phyloP scores from a whole-genome alignment of 768 basidiomycete genomes.

The Mycena alexandri region DNA sequence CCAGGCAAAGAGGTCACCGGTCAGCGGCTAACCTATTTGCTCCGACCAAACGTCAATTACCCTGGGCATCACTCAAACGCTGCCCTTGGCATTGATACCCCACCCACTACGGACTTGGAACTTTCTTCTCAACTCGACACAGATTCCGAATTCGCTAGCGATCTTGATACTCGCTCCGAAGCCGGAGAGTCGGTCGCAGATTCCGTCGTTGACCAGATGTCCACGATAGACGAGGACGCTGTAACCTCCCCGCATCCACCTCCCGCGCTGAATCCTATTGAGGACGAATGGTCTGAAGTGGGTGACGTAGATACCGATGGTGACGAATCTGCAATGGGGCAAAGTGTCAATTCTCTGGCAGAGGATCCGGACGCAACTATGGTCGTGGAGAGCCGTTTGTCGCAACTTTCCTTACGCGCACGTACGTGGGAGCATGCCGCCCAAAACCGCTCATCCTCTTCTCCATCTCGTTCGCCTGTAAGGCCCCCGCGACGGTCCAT shows the following conservation, averaged over 20 bases:
- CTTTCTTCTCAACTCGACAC: slow-evolving; percentile 64
- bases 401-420: slow-evolving; percentile 40
- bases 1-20: slow-evolving; percentile 67
- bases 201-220: slow-evolving; percentile 42
- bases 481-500: slow-evolving; percentile 44
- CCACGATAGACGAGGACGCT: slow-evolving; percentile 38
- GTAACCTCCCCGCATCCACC: slow-evolving; percentile 44
- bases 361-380: slow-evolving; percentile 46
- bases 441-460: slow-evolving; percentile 59
- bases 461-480: slow-evolving; percentile 68
- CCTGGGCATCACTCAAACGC: slow-evolving; percentile 60
- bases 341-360: slow-evolving; percentile 49
- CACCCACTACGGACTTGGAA: slow-evolving; percentile 78
- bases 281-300: slow-evolving; percentile 52
- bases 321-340: slow-evolving; percentile 39
- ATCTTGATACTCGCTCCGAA: slow-evolving; percentile 63
- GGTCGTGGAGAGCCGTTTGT: slow-evolving; percentile 39
- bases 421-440: slow-evolving; percentile 46
- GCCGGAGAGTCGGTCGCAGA: slow-evolving; percentile 54
- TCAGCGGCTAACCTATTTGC: slow-evolving; percentile 79
- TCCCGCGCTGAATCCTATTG: slow-evolving; percentile 39
- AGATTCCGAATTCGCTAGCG: slow-evolving; percentile 67
- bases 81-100: slow-evolving; percentile 68
- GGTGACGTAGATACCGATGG: slow-evolving; percentile 35
- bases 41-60: slow-evolving; percentile 80